phyloP scores from a whole-genome alignment of 768 basidiomycete genomes.

The Hericium erinaceus region DNA sequence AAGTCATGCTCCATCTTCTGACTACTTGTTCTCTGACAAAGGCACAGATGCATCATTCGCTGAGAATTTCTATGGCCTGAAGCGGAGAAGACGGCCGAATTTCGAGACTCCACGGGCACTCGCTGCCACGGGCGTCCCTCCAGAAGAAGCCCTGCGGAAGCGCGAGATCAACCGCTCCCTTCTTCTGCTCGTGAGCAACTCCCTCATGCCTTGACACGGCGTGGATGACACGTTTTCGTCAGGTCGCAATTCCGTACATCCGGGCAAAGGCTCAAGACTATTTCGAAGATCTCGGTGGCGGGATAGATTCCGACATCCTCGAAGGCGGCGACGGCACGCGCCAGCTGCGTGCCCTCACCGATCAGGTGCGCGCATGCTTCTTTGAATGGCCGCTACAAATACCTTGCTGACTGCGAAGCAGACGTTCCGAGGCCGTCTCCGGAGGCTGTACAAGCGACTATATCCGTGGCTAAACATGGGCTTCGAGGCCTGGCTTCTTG shows the following conservation, averaged over 20 bases:
- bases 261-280: slow-evolving; percentile 86
- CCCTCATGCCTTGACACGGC: not conserved
- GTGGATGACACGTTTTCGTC: not conserved
- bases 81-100: slow-evolving; percentile 63
- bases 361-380: slow-evolving; percentile 35
- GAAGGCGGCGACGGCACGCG: slow-evolving; percentile 35
- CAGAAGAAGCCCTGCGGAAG: slow-evolving; percentile 54
- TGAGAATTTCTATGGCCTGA: slow-evolving; percentile 93
- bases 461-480: slow-evolving; percentile 79
- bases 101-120: slow-evolving; percentile 60
- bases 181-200: slow-evolving; percentile 61
- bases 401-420: slow-evolving; percentile 16
- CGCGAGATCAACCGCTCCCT: slow-evolving; percentile 71
- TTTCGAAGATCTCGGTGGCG: slow-evolving; percentile 85
- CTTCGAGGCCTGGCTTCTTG: slow-evolving; percentile 76
- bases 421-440: slow-evolving; percentile 45
- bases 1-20: slow-evolving; percentile 17
- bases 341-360: slow-evolving; percentile 36
- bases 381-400: slow-evolving; percentile 1
- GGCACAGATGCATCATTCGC: slow-evolving; percentile 80
- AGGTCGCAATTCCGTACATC: slow-evolving; percentile 87
- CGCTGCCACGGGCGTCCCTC: slow-evolving; percentile 57
- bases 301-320: slow-evolving; percentile 54
- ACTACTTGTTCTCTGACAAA: not conserved
- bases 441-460: slow-evolving; percentile 53